Evolutionary conservation across 345 rosid genomes (phyloP), one percentile per base, ranked within the genome.

Genomic region (Arabidopsis suecica): DNA sequence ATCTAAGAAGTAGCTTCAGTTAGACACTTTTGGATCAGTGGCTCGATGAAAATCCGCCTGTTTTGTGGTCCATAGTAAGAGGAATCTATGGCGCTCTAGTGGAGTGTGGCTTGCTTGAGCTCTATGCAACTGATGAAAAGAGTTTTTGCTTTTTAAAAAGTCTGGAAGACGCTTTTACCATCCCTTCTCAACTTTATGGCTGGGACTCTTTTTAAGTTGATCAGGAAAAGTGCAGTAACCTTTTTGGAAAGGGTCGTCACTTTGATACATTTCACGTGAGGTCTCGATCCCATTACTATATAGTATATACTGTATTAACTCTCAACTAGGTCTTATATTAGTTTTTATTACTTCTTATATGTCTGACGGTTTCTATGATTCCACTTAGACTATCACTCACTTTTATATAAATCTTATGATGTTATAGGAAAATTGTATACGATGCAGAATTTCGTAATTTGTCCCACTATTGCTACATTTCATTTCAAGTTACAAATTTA

Each of bases 251-350:
- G 58, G 60, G 66, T 41, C 5, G 37, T 44, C 60, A 66, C 67
- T 66, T 73, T 74, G 48, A 74, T 57, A 67, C 72, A 56, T 57
- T 73, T 74, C 18, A 23, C 59, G 63, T 54, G 63, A 50, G 53
- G 53, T 72, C 66, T 47, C 50, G 22, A 49, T 11, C 38, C 66
- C 13, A 13, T 55, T 10, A 64, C 77, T 40, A 38, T 8, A 36
- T 28, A 28, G 32, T 28, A 28, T 28, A 28, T 28, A 3, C 32
- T 28, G 32, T 37, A 9, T 36, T 9, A 3, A 38, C 65, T 55
- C n/a, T 45, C 18, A 22, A 0, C 5, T 73, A 30, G n/a, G 7
- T 47, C 51, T 12, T 53, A 38, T 5, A 37, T 53, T 62, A 30
- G 51, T 72, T 44, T 3, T 40, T 40, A 40, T 40, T 28, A 28